Conservation (phyloP, 805 yeast species). For the Yamadazyma endophytica region DNA sequence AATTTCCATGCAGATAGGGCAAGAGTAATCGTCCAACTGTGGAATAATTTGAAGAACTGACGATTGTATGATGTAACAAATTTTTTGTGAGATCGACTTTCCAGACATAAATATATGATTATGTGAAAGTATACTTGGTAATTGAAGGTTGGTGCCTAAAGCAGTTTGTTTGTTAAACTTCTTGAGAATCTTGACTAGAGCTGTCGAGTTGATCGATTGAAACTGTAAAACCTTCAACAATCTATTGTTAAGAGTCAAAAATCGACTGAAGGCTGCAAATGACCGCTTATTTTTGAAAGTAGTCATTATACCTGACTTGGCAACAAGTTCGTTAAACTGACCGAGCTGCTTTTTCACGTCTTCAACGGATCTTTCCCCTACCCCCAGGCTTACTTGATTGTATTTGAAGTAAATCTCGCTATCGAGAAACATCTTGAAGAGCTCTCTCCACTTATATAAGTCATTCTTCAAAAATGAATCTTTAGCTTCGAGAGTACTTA, state of each 20-base stretch:
- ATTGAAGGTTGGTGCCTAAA: slow-evolving; percentile 41
- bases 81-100: slow-evolving; percentile 47
- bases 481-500: slow-evolving; percentile 35
- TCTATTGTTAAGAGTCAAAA: slow-evolving; percentile 50
- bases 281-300: slow-evolving; percentile 47
- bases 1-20: slow-evolving; percentile 68
- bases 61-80: slow-evolving; percentile 53
- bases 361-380: slow-evolving; percentile 42
- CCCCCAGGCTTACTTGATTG: slow-evolving; percentile 36
- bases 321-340: slow-evolving; percentile 37
- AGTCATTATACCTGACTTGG: slow-evolving; percentile 30
- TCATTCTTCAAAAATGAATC: slow-evolving; percentile 40
- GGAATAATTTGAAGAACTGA: slow-evolving; percentile 58
- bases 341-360: slow-evolving; percentile 43
- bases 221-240: slow-evolving; percentile 55
- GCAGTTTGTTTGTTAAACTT: slow-evolving; percentile 73
- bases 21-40: slow-evolving; percentile 69
- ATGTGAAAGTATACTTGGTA: slow-evolving; percentile 41
- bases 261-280: slow-evolving; percentile 42
- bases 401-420: slow-evolving; percentile 59
- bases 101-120: slow-evolving; percentile 43
- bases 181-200: slow-evolving; percentile 64
- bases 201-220: slow-evolving; percentile 58
- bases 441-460: slow-evolving; percentile 65
- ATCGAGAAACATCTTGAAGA: slow-evolving; percentile 62